These are phyloP conservation scores for Arthroderma uncinatum DNA, from an alignment of 2,329 filamentous ascomycete genomes.

Conservation along the genomic window DNA sequence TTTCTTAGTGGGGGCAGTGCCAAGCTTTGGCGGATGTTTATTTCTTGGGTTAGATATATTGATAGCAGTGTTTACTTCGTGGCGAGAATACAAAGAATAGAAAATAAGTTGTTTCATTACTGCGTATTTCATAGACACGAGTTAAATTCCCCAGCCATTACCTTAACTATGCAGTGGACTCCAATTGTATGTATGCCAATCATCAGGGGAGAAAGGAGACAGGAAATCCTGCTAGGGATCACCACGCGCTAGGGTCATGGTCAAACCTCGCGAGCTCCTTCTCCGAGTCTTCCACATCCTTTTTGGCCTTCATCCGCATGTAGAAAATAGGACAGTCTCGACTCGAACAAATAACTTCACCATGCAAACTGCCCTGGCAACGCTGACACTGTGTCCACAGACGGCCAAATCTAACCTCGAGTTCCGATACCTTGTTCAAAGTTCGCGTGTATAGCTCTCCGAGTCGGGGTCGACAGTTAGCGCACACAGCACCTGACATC, in stretches of 20 bases:
- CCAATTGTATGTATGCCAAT: background rate
- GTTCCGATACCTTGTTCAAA: constrained; percentile 73
- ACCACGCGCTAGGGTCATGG: constrained; percentile 64
- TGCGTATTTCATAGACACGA: background rate
- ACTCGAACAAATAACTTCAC: constrained; percentile 92
- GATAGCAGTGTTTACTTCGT: no score
- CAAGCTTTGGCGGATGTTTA: background rate
- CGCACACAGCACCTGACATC: constrained; percentile 73
- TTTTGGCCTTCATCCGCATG: constrained; percentile 99
- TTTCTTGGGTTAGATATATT: no score
- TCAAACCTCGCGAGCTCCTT: constrained; percentile 88
- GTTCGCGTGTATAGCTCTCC: constrained; percentile 92
- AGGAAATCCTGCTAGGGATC: background rate
- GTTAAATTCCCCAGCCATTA: background rate
- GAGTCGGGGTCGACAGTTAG: constrained; percentile 70
- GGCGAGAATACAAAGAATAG: background rate
- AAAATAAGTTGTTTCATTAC: background rate
- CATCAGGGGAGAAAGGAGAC: background rate
- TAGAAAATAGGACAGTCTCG: constrained; percentile 99
- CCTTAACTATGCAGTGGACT: background rate
- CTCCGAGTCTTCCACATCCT: constrained; percentile 90
- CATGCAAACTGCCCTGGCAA: constrained; percentile 95
- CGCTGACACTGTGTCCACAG: constrained; percentile 98
- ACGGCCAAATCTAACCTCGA: constrained; percentile 83
- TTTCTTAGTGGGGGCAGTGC: background rate